Base-by-base conservation (phyloP, 2,329 filamentous ascomycete genomes). In the Epichloe glyceriae region DNA sequence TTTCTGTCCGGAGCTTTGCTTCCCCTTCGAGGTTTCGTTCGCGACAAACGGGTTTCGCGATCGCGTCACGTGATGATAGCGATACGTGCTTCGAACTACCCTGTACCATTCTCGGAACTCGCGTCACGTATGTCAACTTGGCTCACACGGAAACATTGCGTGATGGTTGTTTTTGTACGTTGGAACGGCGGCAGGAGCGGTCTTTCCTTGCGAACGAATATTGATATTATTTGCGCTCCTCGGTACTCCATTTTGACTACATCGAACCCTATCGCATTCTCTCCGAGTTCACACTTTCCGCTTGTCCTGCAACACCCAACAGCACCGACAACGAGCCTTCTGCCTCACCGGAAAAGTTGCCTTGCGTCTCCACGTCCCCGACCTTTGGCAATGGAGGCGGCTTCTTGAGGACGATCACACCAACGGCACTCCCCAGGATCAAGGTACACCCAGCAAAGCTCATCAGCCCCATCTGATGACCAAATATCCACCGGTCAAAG, bases 401-500 rank as follows among this genome's bases (percentile, higher is more conserved):
- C 53, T 67, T 67, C 59, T 72, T 76, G 50, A 69, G 61, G 37
- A 78, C 55, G 3, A 73, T 69, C 1, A 73, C 74, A 57, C 73
- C 75, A 8, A 79, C 59, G 2, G 76, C 76, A 49, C 74, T 74
- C 1, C 75, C 73, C 7, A 79, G 62, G 41, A 80, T 77, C 41
- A 79, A 59, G 4, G 67, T 70, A 50, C 75, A 77, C 4, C 76
- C 76, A 3, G 68, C 61, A 6, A 76, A 61, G 51, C 75, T 79
- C 57, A 70, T 61, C 52, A 70, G 58, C 14, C 70, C 67, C 73
- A 79, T 78, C 19, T 60, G 61, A 46, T 75, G 69, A 2, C 73
- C 74, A 59, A 79, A 79, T 3, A 79, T 63, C 61, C 70, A 75
- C 39, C 68, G 62, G 57, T 80, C 76, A 55, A 78, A 75, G 41